A percentile compares a stretch with the other conserved stretches of the same genome.
These are phyloP conservation scores for Penicillium riverlandense DNA, from an alignment of 495 filamentous ascomycete genomes.

Conservation along the genomic window DNA sequence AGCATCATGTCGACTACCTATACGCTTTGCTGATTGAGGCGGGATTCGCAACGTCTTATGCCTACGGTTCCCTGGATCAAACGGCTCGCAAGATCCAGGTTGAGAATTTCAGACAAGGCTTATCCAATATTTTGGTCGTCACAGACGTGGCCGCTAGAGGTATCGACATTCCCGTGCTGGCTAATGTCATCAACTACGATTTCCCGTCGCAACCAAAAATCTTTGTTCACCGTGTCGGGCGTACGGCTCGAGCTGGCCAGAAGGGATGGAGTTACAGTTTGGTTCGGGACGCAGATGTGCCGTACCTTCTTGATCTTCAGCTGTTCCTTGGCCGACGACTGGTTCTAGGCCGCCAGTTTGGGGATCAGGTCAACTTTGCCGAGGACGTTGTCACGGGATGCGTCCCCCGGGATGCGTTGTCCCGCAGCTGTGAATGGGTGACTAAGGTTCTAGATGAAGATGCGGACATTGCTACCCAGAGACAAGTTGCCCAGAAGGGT, in stretches of 20 bases:
- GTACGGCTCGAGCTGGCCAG: constrained; percentile 87
- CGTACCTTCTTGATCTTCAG: constrained; percentile 91
- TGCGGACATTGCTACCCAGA: constrained; percentile 62
- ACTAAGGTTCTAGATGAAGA: constrained; percentile 68
- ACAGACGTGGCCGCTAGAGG: constrained; percentile 95
- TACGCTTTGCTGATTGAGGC: constrained; percentile 60
- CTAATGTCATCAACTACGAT: constrained; percentile 98
- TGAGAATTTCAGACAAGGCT: constrained; percentile 73
- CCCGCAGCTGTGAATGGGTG: constrained; percentile 68
- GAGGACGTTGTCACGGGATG: constrained; percentile 75
- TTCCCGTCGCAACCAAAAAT: constrained; percentile 96
- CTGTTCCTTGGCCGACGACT: constrained; percentile 81
- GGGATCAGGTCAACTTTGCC: constrained; percentile 57
- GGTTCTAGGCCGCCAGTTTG: constrained; percentile 53
- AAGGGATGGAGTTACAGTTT: constrained; percentile 93
- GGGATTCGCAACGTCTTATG: constrained; percentile 85
- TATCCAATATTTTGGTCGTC: constrained; percentile 88
- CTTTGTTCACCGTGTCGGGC: constrained; percentile 91
- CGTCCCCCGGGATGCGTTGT: constrained; percentile 60
- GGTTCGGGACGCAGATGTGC: constrained; percentile 73
- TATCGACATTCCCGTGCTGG: constrained; percentile 94
- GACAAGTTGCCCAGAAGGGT: constrained; percentile 70
- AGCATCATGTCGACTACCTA: constrained; percentile 97
- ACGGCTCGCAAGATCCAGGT: constrained; percentile 87
- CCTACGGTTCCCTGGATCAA: constrained; percentile 90